phyloP scores from a whole-genome alignment of 1,284 basidiomycete species.

The Fomitopsis pinicola region DNA sequence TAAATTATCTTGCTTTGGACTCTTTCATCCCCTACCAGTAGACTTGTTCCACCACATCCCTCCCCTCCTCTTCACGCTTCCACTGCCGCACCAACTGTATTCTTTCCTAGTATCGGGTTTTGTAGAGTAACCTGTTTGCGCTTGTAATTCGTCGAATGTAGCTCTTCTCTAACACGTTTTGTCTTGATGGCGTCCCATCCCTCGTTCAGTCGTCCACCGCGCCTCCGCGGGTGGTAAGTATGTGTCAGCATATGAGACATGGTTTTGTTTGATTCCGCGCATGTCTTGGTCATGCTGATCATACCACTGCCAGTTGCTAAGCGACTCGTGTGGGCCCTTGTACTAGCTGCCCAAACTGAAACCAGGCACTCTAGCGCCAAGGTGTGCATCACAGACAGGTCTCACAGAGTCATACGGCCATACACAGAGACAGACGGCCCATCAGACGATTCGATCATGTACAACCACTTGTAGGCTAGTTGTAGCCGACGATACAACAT shows the following conservation, averaged over 20 bases:
- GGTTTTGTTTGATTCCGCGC: no score
- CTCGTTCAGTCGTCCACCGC: no score
- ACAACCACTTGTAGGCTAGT: background rate
- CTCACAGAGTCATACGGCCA: no score
- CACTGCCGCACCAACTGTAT: background rate
- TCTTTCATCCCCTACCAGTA: background rate
- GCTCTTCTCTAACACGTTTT: background rate
- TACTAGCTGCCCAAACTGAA: no score
- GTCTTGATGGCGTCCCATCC: no score
- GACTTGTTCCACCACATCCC: background rate
- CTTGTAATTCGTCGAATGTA: background rate
- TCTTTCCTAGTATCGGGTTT: background rate
- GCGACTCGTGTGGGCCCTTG: no score
- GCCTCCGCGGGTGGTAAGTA: no score
- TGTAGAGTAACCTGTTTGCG: background rate
- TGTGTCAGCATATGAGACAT: no score
- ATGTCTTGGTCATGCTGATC: no score
- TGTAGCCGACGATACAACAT: background rate
- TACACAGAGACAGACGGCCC: background rate
- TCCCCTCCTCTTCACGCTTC: background rate
- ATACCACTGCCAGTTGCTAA: no score
- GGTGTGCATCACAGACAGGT: no score
- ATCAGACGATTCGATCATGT: background rate
- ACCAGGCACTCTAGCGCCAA: no score
- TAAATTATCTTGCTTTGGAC: background rate